A percentile compares a stretch with the other conserved stretches of the same genome.
These are phyloP conservation scores for Hypholoma sublateritium DNA, from an alignment of 768 basidiomycete genomes.

Conservation along the genomic window DNA sequence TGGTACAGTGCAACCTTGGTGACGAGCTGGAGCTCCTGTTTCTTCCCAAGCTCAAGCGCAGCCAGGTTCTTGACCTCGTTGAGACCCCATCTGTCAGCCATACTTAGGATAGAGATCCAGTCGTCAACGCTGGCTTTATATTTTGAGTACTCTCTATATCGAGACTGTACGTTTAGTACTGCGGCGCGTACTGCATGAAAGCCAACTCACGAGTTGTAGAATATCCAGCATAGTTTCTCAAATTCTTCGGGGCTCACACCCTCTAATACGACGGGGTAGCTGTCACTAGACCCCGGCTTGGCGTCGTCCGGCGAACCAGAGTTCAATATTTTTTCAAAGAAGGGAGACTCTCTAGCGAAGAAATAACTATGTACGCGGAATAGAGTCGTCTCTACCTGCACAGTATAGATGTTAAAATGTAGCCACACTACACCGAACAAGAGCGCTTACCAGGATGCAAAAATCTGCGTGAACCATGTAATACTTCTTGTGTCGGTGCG, in stretches of 20 bases:
- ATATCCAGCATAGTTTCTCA: constrained; percentile 53
- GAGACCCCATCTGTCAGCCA: constrained; percentile 61
- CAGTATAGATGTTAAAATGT: not conserved
- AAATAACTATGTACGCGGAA: constrained; percentile 55
- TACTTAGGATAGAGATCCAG: constrained; percentile 59
- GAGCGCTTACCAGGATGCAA: constrained; percentile 19
- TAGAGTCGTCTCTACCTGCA: not conserved
- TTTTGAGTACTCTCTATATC: constrained; percentile 50
- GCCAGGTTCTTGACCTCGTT: constrained; percentile 55
- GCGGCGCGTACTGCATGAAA: not conserved
- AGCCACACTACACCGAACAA: not conserved
- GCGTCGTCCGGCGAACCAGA: constrained; percentile 28
- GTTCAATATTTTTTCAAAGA: constrained; percentile 39
- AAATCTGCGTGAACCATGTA: constrained; percentile 22
- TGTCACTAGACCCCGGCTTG: constrained; percentile 36
- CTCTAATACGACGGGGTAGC: constrained; percentile 43
- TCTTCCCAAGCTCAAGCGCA: constrained; percentile 55
- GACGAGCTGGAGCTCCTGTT: constrained; percentile 43
- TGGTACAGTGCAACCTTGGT: constrained; percentile 52
- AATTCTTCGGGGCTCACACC: constrained; percentile 39
- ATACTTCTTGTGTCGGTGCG: constrained; percentile 12
- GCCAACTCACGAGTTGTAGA: constrained; percentile 20
- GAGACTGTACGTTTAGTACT: no score
- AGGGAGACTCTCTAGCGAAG: constrained; percentile 49
- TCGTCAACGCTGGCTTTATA: constrained; percentile 48